phyloP scores from a whole-genome alignment of 495 filamentous ascomycete genomes.

The Hypoxylon lenormandii region DNA sequence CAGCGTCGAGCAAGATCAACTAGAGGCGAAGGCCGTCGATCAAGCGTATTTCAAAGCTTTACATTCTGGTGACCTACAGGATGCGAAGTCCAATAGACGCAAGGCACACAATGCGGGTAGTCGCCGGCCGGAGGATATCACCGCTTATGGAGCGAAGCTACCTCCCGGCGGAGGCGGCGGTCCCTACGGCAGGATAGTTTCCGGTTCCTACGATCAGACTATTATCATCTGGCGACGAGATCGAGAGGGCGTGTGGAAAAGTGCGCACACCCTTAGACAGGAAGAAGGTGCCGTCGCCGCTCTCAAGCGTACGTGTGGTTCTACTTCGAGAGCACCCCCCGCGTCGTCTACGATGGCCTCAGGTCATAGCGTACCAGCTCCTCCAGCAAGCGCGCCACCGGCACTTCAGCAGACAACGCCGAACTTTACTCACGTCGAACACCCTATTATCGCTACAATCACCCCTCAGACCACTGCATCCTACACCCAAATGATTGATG shows the following conservation, averaged over 20 bases:
- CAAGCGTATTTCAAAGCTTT: constrained; percentile 76
- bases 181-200: constrained; percentile 87
- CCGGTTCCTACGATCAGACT: constrained; percentile 93
- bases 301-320: constrained; percentile 30
- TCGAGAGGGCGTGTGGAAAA: constrained; percentile 81
- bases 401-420: constrained; percentile 33
- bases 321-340: constrained; percentile 26
- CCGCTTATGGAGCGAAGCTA: constrained; percentile 80
- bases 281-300: constrained; percentile 66
- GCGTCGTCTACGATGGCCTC: constrained; percentile 23
- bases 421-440: constrained; percentile 48
- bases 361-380: constrained; percentile 14
- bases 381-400: constrained; percentile 35
- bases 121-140: constrained; percentile 77
- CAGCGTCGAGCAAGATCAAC: constrained; percentile 74
- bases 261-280: constrained; percentile 77
- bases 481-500: constrained; percentile 58
- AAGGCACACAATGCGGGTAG: constrained; percentile 79
- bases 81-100: constrained; percentile 57
- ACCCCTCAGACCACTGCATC: constrained; percentile 50
- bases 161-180: constrained; percentile 90
- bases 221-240: constrained; percentile 94
- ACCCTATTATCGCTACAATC: constrained; percentile 51
- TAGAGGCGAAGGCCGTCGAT: constrained; percentile 79
- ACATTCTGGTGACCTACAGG: constrained; percentile 66